Conservation (phyloP, 305 asterid species). For the Fraxinus angustifolia region DNA sequence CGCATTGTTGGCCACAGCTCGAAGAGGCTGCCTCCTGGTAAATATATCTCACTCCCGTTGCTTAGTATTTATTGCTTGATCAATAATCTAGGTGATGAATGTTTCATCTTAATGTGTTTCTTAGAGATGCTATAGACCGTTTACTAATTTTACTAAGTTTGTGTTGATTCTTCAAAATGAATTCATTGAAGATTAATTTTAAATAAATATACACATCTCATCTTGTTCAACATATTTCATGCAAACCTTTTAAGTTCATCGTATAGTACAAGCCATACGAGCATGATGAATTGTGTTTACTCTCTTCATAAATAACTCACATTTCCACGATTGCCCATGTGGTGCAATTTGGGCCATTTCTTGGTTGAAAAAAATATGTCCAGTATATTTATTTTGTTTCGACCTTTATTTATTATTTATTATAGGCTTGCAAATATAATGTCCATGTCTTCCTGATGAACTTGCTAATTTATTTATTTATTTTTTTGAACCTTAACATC, state of each 20-base stretch:
- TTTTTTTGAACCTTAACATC: neutral
- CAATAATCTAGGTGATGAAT: neutral
- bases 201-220: neutral
- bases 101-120: neutral
- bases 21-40: slow-evolving; percentile 54
- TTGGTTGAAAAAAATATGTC: neutral
- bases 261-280: neutral
- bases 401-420: neutral
- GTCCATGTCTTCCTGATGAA: neutral
- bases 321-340: neutral
- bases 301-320: neutral
- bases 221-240: neutral
- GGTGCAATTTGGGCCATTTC: neutral
- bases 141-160: neutral
- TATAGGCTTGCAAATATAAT: neutral
- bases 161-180: neutral
- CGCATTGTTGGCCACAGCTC: slow-evolving; percentile 43
- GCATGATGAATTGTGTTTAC: neutral
- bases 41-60: slow-evolving; percentile 1
- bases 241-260: neutral
- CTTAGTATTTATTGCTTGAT: neutral
- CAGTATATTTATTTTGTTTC: neutral
- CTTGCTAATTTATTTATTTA: neutral
- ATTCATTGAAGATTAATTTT: neutral
- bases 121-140: neutral